Evolutionary conservation across 805 yeast species (phyloP).

Genomic region (Sungouiozyma ichnusensis): DNA sequence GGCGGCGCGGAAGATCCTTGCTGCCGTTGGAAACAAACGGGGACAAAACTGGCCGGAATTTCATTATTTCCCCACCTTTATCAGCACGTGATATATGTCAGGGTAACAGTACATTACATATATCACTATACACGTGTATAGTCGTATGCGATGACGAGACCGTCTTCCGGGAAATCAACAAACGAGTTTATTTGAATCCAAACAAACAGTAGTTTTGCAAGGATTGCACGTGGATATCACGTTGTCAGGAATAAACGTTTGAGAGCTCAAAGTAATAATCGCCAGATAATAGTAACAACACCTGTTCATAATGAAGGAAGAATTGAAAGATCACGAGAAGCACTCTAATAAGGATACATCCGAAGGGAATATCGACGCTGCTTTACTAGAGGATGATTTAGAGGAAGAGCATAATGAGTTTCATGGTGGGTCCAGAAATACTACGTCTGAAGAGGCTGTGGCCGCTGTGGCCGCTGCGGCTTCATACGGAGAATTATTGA

Average conservation of each 20-base stretch:
- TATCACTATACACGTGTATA: no score
- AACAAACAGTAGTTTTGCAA: conserved; percentile 2
- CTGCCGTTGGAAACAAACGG: no score
- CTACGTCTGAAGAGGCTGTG: conserved; percentile 2
- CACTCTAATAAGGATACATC: conserved; percentile 7
- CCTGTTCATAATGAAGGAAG: not conserved
- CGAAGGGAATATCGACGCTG: conserved; percentile 25
- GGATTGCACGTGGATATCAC: conserved; percentile 27
- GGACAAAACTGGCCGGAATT: no score
- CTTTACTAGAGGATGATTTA: conserved; percentile 13
- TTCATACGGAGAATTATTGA: conserved; percentile 1
- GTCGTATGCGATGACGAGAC: no score
- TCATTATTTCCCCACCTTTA: no score
- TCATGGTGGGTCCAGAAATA: not conserved
- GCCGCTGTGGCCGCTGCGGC: conserved; percentile 5
- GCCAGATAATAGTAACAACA: no score
- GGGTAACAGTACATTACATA: no score
- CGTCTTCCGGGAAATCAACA: no score
- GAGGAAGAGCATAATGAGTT: conserved; percentile 5
- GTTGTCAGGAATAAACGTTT: conserved; percentile 10
- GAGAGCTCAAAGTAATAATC: not conserved
- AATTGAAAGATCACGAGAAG: not conserved
- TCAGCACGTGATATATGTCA: no score
- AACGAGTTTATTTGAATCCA: not conserved
- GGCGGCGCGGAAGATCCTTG: no score